Percentiles rank a stretch among this genome's conserved stretches.
phyloP scores from a whole-genome alignment of 2,329 filamentous ascomycete species.

The Blastomyces parvus region DNA sequence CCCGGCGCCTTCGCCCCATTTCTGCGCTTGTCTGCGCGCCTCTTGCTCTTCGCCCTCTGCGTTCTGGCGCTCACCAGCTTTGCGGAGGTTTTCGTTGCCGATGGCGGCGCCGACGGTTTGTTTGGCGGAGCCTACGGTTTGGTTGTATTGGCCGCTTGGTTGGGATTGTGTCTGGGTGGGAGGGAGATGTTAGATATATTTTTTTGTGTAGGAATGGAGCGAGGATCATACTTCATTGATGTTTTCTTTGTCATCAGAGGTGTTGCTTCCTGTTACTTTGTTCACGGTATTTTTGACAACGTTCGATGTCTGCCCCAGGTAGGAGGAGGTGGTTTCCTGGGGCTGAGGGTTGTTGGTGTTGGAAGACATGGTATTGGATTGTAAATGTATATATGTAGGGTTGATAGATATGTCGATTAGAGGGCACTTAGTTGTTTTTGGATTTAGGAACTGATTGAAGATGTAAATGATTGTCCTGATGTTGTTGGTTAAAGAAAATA shows the following conservation, averaged over 20 bases:
- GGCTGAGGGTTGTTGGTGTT: not conserved
- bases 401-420: not conserved
- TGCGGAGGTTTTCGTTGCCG: slow-evolving; percentile 66
- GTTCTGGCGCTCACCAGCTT: slow-evolving; percentile 67
- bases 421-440: not conserved
- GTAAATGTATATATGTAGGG: not conserved
- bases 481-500: not conserved
- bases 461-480: not conserved
- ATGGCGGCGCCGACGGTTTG: slow-evolving; percentile 66
- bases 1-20: slow-evolving; percentile 58
- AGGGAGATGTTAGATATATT: not conserved
- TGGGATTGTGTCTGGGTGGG: slow-evolving; percentile 16
- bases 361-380: slow-evolving; percentile 6
- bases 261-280: slow-evolving; percentile 2
- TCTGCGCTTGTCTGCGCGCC: slow-evolving; percentile 68
- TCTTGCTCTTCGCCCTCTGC: slow-evolving; percentile 70
- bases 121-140: slow-evolving; percentile 79
- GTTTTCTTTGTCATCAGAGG: slow-evolving; percentile 18
- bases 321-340: not conserved
- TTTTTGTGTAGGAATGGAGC: not conserved
- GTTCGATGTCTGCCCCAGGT: not conserved
- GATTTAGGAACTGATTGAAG: not conserved
- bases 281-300: not conserved
- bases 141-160: slow-evolving; percentile 65
- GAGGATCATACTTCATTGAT: not conserved